phyloP scores from a whole-genome alignment of 139 green algal genomes.

The Zygnema cylindricum region DNA sequence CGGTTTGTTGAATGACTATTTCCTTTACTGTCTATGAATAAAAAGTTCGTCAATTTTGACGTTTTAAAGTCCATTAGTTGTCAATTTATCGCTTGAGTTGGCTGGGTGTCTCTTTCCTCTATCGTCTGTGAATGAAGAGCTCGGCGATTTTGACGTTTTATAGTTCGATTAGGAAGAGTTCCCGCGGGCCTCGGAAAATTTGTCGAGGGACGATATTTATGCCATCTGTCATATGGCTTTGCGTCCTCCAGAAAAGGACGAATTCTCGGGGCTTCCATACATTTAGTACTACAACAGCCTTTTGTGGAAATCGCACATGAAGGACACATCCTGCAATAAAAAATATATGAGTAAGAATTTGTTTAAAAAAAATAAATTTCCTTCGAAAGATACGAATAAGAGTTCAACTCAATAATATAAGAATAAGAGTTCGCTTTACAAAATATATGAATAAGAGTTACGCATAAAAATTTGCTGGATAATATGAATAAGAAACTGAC shows the following conservation, averaged over 20 bases:
- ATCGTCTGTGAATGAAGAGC: neutral
- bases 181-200: neutral
- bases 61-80: neutral
- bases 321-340: neutral
- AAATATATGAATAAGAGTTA: neutral
- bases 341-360: neutral
- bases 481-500: too few relatives aligned
- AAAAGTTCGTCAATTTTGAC: neutral
- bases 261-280: slow-evolving; percentile 9
- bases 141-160: neutral
- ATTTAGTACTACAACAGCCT: slow-evolving; percentile 1
- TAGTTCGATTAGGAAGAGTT: neutral
- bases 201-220: slow-evolving; percentile 33
- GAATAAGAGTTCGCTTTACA: neutral
- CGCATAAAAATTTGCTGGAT: too few relatives aligned
- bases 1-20: neutral
- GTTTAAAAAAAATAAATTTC: neutral
- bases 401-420: neutral
- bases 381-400: neutral
- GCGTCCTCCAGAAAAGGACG: slow-evolving; percentile 24
- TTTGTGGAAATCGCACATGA: neutral
- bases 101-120: neutral
- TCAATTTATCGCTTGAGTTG: neutral
- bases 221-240: slow-evolving; percentile 33
- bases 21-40: neutral